Base-by-base conservation (phyloP, 129 eudicot species). In the Chrysanthemum seticuspe region DNA sequence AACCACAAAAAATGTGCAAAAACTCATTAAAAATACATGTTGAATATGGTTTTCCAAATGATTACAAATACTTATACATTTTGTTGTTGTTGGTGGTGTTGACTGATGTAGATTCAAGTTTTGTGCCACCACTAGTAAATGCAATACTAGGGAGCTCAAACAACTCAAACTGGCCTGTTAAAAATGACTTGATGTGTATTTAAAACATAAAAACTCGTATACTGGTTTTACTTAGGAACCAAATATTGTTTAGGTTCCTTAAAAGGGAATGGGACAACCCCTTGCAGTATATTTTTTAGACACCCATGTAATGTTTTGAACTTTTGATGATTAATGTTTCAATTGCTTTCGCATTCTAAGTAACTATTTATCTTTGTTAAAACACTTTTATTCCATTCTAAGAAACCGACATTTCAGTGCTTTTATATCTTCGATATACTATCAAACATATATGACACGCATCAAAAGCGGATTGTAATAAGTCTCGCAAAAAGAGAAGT, bases 111-210 rank as follows among this genome's bases (percentile, higher is more conserved):
- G 97, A 91, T 91, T 91, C 97, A 69, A 91, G 97, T 60, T 91
- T 91, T 82, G 97, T 91, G 62, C 97, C 97, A 16, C 97, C 97
- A n/a, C 84, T 91, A 1, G 76, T 91, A 50, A 87, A 91, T 78
- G 97, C 97, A 61, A 82, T 88, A 21, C 82, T 91, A 14, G 97
- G 97, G 65, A 91, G 97, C 78, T 91, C 97, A 84, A 91, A 19
- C 21, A 19, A 19, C 21, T 19, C 21, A 19, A 19, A 19, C 21
- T 19, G 21, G 21, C 21, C 21, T 19, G 21, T 19, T 19, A 19
- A 19, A 19, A 19, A 19, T 19, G 21, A 19, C 21, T 19, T 19
- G 0, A 19, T 19, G 21, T 19, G 21, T 19, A 19, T 19, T 19
- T 19, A 19, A 19, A 19, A 19, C 21, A 19, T 19, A 19, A 19